Evolutionary conservation across 192 early-diverging fungal species (phyloP).

Genomic region (Linnemannia schmuckeri): DNA sequence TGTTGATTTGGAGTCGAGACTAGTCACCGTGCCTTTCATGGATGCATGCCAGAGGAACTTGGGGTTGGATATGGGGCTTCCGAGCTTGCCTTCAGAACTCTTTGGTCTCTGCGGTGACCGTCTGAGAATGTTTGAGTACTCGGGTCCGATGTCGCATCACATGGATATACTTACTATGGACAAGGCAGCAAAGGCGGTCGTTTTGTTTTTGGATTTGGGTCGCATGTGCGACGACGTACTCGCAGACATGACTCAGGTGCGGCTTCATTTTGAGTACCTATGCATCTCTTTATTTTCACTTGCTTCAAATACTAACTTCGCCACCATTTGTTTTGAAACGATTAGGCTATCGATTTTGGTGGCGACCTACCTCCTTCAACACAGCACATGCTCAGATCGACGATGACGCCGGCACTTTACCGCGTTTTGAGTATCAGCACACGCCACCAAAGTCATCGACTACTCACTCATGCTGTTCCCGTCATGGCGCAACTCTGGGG

Average conservation of each 20-base stretch:
- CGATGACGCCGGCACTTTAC: slow-evolving; percentile 21
- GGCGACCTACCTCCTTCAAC: not conserved
- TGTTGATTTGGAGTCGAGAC: slow-evolving; percentile 26
- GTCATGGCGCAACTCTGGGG: slow-evolving; percentile 13
- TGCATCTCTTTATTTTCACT: too few relatives aligned
- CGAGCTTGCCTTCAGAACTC: not conserved
- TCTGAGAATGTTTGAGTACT: slow-evolving; percentile 12
- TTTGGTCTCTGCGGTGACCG: slow-evolving; percentile 19
- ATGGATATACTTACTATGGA: not conserved
- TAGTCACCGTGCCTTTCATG: slow-evolving; percentile 9
- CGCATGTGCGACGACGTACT: slow-evolving; percentile 33
- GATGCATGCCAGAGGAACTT: slow-evolving; percentile 7
- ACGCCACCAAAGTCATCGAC: slow-evolving; percentile 18
- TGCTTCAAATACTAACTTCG: too few relatives aligned
- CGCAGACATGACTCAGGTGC: slow-evolving; percentile 20
- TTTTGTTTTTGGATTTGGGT: slow-evolving; percentile 9
- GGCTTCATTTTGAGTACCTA: not conserved
- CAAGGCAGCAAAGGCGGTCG: not conserved
- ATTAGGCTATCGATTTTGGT: not conserved
- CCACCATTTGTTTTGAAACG: not conserved
- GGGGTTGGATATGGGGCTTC: not conserved
- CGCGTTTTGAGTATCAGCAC: slow-evolving; percentile 37
- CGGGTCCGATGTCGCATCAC: not conserved
- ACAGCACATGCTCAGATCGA: not conserved
- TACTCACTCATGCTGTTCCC: slow-evolving; percentile 22